Base-by-base conservation (phyloP, 1,284 basidiomycete genomes). In the Ustilago xerochloae region DNA sequence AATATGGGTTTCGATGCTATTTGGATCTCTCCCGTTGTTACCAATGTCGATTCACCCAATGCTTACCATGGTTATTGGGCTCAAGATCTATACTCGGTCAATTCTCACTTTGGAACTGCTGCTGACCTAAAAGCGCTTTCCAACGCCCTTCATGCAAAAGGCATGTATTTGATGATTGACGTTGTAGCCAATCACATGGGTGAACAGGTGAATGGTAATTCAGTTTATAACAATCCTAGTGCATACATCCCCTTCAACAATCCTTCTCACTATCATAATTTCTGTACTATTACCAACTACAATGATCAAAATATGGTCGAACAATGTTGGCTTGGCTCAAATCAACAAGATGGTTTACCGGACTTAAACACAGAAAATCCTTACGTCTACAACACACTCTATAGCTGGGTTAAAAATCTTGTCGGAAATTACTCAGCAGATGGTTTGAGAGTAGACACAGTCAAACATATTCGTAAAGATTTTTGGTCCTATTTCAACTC, bases 91-190 rank as follows among this genome's bases (percentile, higher is more conserved):
- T 87, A 88, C 52, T 80, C 88, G 67, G 86, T 92, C 50, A 92
- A 92, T 84, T 85, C 86, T 16, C 88, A 88, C 46, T 92, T 92
- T 73, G 91, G 91, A 9, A 88, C 89, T 4, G 85, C 87, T 1
- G 87, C 89, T 60, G 91, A 92, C 82, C 88, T 93, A 54, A 89
- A 90, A 70, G 87, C 88, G 0, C 87, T 92, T 43, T 87, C 88
- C 28, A 85, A 86, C 15, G 91, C 89, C 53, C 79, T 92, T 15
- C 91, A 93, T 82, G 85, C 86, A 28, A 88, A 91, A 39, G 87
- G 87, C 51, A 92, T 92, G 88, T 90, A 89, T 79, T 86, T 92
- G 71, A 92, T 92, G 91, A 89, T 92, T 64, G 91, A 92, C 80
- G 86, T 92, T 48, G 91, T 91, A 35, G 88, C 91, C 29, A 92